Conservation (phyloP, 805 yeast species). For the Teunomyces pallodes region DNA sequence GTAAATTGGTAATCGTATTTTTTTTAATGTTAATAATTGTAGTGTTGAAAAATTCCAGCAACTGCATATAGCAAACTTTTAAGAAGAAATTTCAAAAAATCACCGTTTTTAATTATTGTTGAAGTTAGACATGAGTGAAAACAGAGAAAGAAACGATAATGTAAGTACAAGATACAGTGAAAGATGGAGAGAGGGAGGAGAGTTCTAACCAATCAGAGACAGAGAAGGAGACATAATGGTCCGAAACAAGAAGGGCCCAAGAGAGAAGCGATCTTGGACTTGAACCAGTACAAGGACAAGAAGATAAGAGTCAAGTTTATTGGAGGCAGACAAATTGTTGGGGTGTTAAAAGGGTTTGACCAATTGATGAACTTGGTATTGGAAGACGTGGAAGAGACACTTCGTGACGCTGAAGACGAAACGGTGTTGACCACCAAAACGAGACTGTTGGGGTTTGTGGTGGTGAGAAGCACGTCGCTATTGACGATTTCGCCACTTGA, state of each 20-base stretch:
- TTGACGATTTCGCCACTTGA: conserved; percentile 72
- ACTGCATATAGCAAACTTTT: background rate
- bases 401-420: conserved; percentile 67
- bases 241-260: conserved; percentile 66
- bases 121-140: conserved; percentile 4
- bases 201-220: conserved; percentile 4
- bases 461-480: conserved; percentile 81
- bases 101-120: no score
- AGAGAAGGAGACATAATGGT: conserved; percentile 19
- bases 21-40: no score
- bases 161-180: background rate
- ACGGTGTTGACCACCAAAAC: conserved; percentile 52
- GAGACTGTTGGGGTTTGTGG: conserved; percentile 72
- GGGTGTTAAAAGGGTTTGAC: conserved; percentile 79
- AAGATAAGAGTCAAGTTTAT: conserved; percentile 72
- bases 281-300: conserved; percentile 72
- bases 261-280: conserved; percentile 84
- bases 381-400: conserved; percentile 65
- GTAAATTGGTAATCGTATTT: no score
- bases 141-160: conserved; percentile 4
- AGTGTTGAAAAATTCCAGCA: background rate
- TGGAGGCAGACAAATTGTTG: conserved; percentile 84
- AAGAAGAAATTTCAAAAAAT: no score
- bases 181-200: background rate
- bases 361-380: conserved; percentile 77